Conservation (phyloP, 2,329 filamentous ascomycete species). For the Pseudocercospora fuligena region DNA sequence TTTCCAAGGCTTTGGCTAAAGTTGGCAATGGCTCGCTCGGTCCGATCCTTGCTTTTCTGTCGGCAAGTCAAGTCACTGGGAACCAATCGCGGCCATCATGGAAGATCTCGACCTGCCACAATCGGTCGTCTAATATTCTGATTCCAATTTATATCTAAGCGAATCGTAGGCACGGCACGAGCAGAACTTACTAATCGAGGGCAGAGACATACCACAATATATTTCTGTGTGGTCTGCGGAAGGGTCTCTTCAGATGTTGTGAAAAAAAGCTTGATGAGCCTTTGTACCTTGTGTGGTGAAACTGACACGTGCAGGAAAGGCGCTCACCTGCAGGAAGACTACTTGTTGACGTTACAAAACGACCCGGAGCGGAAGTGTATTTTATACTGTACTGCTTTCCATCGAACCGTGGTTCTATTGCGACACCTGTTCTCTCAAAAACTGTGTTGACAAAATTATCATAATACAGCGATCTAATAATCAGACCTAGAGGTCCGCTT, state of each 20-base stretch:
- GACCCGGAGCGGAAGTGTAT: background rate
- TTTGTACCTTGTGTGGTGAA: constrained; percentile 4
- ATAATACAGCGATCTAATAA: no score
- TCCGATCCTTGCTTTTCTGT: background rate
- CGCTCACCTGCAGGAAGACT: constrained; percentile 2
- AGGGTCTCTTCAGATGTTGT: background rate
- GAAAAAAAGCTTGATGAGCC: background rate
- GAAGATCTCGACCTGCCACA: no score
- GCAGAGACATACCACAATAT: no score
- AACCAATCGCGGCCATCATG: background rate
- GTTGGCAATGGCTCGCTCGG: background rate
- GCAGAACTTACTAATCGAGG: no score
- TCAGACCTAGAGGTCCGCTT: no score
- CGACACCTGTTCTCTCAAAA: background rate
- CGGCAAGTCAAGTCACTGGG: background rate
- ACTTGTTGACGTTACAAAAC: background rate
- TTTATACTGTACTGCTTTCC: background rate
- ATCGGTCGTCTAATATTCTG: background rate
- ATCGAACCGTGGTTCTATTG: background rate
- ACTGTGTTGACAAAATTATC: no score
- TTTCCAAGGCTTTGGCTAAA: background rate
- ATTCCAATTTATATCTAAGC: background rate
- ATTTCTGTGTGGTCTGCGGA: background rate
- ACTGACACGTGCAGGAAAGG: constrained; percentile 5
- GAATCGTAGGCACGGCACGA: no score